Conservation (phyloP, 2,329 filamentous ascomycete species). For the Colletotrichum orchidophilum region DNA sequence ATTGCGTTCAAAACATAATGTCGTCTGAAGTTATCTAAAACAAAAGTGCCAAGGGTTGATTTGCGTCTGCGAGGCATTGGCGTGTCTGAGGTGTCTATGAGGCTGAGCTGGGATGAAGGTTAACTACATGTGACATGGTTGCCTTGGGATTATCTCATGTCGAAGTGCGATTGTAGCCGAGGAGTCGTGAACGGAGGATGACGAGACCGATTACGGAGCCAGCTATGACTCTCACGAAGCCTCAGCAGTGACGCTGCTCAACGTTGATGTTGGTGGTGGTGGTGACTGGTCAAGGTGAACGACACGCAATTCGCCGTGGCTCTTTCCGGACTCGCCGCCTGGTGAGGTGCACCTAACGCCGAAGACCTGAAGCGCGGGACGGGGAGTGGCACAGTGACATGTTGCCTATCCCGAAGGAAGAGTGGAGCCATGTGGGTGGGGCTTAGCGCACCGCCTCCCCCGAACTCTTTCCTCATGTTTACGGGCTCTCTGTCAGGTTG, state of each 20-base stretch:
- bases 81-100: neutral
- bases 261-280: neutral
- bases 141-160: neutral
- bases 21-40: neutral
- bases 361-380: conserved; percentile 1
- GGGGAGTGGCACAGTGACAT: neutral
- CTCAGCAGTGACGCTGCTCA: neutral
- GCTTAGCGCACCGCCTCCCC: conserved; percentile 24
- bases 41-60: neutral
- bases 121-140: neutral
- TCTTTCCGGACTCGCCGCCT: conserved; percentile 6
- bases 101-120: conserved; percentile 6
- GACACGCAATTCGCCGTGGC: conserved; percentile 13
- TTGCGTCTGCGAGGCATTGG: neutral
- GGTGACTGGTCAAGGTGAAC: neutral
- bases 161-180: neutral
- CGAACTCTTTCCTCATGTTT: neutral
- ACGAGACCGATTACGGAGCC: neutral
- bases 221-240: neutral
- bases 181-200: neutral
- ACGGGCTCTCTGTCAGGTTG: neutral
- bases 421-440: conserved; percentile 7
- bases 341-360: neutral
- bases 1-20: neutral
- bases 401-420: neutral